Conservation (phyloP, 371 early-diverging fungal genomes). For the Caulochytrium protostelioides region DNA sequence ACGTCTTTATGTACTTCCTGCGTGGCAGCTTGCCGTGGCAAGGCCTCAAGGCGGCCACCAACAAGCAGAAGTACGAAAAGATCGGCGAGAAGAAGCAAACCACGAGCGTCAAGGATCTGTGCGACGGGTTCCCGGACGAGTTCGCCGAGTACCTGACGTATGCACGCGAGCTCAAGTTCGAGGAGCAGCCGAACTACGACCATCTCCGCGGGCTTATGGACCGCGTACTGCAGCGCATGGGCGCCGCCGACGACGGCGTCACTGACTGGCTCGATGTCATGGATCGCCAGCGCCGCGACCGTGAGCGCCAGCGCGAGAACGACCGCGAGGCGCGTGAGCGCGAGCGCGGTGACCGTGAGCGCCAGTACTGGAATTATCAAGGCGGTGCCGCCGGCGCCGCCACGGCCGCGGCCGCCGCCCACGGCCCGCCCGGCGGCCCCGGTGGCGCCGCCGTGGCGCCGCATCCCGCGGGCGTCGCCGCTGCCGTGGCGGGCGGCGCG, state of each 20-base stretch:
- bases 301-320: constrained; percentile 14
- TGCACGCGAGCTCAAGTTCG: constrained; percentile 80
- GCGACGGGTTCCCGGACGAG: constrained; percentile 80
- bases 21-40: constrained; percentile 99
- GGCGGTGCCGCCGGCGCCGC: background rate
- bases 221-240: constrained; percentile 47
- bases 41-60: constrained; percentile 91
- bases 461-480: too few species aligned
- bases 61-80: constrained; percentile 95
- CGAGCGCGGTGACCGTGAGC: constrained; percentile 1
- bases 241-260: constrained; percentile 73
- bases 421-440: too few species aligned
- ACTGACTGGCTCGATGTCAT: constrained; percentile 76
- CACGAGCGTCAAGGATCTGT: constrained; percentile 76
- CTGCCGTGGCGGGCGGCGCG: background rate
- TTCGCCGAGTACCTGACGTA: constrained; percentile 79
- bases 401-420: too few species aligned
- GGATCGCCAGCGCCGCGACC: constrained; percentile 17
- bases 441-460: too few species aligned
- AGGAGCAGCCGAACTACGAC: constrained; percentile 93
- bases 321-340: constrained; percentile 10
- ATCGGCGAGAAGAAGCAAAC: constrained; percentile 95
- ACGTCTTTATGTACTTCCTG: constrained; percentile 97
- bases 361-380: constrained; percentile 1
- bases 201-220: constrained; percentile 68